Evolutionary conservation across 331 rosid species (phyloP).

Genomic region (Malus hybrid): DNA sequence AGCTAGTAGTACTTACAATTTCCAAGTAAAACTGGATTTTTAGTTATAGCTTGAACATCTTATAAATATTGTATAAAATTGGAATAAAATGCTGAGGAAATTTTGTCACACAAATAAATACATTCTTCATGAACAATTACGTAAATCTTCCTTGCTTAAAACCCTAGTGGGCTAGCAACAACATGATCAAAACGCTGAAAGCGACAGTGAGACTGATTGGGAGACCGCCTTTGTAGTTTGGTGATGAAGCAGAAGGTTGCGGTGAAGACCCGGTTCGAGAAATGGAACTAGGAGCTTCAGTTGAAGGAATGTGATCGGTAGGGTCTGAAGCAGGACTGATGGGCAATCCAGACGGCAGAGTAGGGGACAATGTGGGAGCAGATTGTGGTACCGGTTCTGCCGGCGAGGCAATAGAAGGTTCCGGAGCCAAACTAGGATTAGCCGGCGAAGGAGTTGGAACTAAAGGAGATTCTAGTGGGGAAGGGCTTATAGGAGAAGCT

Average conservation of each 20-base stretch:
- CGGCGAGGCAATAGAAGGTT: slow-evolving; percentile 7
- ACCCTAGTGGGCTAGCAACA: slow-evolving; percentile 29
- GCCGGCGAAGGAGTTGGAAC: background rate
- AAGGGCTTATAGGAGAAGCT: slow-evolving; percentile 1
- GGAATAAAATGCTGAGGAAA: background rate
- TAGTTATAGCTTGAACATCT: background rate
- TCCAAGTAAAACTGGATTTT: background rate
- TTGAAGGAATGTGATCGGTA: slow-evolving; percentile 28
- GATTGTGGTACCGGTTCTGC: slow-evolving; percentile 24
- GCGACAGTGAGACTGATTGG: slow-evolving; percentile 18
- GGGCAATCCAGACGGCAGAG: slow-evolving; percentile 6
- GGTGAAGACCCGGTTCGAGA: slow-evolving; percentile 18
- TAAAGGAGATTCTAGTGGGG: slow-evolving; percentile 16
- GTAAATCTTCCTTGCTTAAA: background rate
- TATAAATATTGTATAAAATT: background rate
- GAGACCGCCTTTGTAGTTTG: slow-evolving; percentile 10
- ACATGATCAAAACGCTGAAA: slow-evolving; percentile 18
- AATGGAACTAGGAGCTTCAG: slow-evolving; percentile 23
- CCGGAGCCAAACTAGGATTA: background rate
- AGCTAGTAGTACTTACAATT: no score
- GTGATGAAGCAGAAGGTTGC: slow-evolving; percentile 33
- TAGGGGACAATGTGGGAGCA: slow-evolving; percentile 38
- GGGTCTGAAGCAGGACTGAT: slow-evolving; percentile 32
- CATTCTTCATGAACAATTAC: background rate
- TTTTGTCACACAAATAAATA: background rate